A percentile compares a stretch with the other conserved stretches of the same genome.
Evolutionary conservation across 139 green algal genomes (phyloP).

Genomic region (Nannochloris sp.): DNA sequence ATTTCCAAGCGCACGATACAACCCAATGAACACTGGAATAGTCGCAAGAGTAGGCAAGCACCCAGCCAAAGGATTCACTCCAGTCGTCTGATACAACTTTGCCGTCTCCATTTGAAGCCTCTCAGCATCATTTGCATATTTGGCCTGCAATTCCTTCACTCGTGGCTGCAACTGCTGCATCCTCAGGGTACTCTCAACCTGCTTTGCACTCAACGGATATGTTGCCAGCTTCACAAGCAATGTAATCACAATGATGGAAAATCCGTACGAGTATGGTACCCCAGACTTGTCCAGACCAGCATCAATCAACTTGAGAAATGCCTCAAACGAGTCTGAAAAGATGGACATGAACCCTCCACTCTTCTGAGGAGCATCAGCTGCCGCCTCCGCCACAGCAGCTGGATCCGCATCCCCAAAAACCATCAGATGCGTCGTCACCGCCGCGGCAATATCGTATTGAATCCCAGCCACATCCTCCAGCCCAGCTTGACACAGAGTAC

Average conservation of each 20-base stretch:
- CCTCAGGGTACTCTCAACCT: conserved; percentile 87
- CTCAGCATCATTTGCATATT: conserved; percentile 76
- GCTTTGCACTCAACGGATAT: conserved; percentile 88
- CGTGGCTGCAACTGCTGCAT: conserved; percentile 85
- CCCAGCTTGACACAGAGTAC: too few relatives aligned
- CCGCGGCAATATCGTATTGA: conserved; percentile 20
- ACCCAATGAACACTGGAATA: conserved; percentile 88
- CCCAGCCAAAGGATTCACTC: conserved; percentile 87
- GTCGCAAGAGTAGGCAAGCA: conserved; percentile 89
- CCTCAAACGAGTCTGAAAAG: conserved; percentile 64
- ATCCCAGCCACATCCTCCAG: too few relatives aligned
- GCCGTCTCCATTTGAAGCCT: conserved; percentile 83
- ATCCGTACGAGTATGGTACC: conserved; percentile 93
- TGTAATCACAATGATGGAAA: conserved; percentile 89
- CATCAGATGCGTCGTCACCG: conserved; percentile 25
- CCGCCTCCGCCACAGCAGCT: conserved; percentile 11
- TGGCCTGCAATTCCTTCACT: conserved; percentile 92
- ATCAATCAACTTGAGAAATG: conserved; percentile 73
- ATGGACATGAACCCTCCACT: conserved; percentile 49
- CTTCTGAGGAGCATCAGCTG: conserved; percentile 15
- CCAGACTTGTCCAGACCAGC: conserved; percentile 43
- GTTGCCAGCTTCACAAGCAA: conserved; percentile 86
- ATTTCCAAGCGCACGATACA: conserved; percentile 89
- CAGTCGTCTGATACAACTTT: conserved; percentile 82
- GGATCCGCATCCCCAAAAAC: conserved; percentile 32